Conservation (phyloP, 768 basidiomycete species). For the Podaxis rugospora region DNA sequence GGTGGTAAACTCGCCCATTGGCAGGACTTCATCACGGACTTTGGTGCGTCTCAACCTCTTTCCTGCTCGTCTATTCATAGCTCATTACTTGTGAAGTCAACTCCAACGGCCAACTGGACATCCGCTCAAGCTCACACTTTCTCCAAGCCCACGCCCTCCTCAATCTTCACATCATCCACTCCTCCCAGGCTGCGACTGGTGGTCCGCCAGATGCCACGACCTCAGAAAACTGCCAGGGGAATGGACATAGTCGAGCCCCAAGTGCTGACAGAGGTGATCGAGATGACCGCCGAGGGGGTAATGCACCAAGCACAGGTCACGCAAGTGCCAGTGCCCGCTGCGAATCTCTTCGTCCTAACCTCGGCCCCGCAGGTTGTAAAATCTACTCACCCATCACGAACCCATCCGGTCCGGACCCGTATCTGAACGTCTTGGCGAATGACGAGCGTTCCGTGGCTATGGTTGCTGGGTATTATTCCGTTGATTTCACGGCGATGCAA, state of each 20-base stretch:
- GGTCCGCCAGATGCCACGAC: conserved; percentile 21
- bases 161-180: conserved; percentile 85
- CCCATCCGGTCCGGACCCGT: conserved; percentile 23
- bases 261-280: conserved; percentile 1
- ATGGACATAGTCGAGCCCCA: conserved; percentile 6
- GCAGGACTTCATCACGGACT: conserved; percentile 76
- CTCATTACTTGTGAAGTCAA: conserved; percentile 46
- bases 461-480: conserved; percentile 43
- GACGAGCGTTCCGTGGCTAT: conserved; percentile 29
- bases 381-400: conserved; percentile 47
- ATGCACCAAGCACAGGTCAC: conserved; percentile 17
- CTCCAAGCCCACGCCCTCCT: conserved; percentile 80
- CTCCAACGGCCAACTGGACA: conserved; percentile 59
- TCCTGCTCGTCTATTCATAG: background rate
- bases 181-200: conserved; percentile 51
- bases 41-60: conserved; percentile 36
- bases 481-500: conserved; percentile 76
- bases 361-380: conserved; percentile 61
- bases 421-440: conserved; percentile 13
- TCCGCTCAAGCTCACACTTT: conserved; percentile 59
- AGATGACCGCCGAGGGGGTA: conserved; percentile 18
- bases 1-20: conserved; percentile 84
- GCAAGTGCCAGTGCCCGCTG: conserved; percentile 32
- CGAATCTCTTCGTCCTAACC: conserved; percentile 52
- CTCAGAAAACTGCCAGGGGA: conserved; percentile 13